Conservation (phyloP, 192 early-diverging fungal genomes). For the Coemansia sp. region DNA sequence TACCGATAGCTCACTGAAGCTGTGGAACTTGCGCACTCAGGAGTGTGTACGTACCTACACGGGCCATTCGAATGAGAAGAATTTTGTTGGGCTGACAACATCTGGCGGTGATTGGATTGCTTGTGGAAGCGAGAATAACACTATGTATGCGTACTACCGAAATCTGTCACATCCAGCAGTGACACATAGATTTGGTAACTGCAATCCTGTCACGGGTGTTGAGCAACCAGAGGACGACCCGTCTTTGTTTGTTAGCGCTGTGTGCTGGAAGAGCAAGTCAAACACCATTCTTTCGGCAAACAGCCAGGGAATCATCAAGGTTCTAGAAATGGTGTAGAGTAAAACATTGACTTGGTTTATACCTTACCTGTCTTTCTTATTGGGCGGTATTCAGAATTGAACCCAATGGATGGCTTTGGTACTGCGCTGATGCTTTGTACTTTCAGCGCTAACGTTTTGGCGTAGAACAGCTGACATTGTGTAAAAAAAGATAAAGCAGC, state of each 20-base stretch:
- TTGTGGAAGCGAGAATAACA: slow-evolving; percentile 93
- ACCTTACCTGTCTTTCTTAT: not conserved
- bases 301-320: slow-evolving; percentile 85
- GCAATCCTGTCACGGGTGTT: slow-evolving; percentile 67
- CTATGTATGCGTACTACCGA: slow-evolving; percentile 81
- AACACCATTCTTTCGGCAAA: slow-evolving; percentile 83
- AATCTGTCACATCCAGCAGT: slow-evolving; percentile 72
- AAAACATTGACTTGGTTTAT: not conserved
- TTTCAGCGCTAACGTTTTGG: not conserved
- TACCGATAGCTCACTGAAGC: slow-evolving; percentile 87
- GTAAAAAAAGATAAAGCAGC: not conserved
- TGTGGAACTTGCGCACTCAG: slow-evolving; percentile 70
- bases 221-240: slow-evolving; percentile 58
- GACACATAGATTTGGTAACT: slow-evolving; percentile 73
- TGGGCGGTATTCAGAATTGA: not conserved
- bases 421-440: not conserved
- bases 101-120: slow-evolving; percentile 80
- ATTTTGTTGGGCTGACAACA: slow-evolving; percentile 92
- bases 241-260: slow-evolving; percentile 81
- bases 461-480: not conserved
- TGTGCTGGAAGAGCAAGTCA: slow-evolving; percentile 85
- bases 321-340: slow-evolving; percentile 67
- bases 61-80: slow-evolving; percentile 92
- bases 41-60: slow-evolving; percentile 69
- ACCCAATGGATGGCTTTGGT: not conserved